phyloP scores from a whole-genome alignment of 345 rosid species.

The Gossypioides kirkii region DNA sequence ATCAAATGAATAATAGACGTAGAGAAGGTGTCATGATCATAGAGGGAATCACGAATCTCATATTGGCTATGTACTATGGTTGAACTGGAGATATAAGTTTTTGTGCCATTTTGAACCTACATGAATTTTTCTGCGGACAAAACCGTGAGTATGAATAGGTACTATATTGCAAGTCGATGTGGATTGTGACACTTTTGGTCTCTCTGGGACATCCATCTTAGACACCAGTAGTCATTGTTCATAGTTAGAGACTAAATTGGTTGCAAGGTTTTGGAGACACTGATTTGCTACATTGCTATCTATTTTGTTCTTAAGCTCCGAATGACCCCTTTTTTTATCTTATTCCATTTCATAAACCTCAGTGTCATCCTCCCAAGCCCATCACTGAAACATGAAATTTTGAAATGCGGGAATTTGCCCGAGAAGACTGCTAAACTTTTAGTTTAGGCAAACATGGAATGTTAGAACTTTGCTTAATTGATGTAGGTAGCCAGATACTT shows the following conservation, averaged over 20 bases:
- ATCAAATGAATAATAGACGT: no score
- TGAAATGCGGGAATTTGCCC: background rate
- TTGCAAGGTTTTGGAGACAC: background rate
- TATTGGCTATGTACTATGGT: background rate
- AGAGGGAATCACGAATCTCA: background rate
- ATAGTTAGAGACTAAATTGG: constrained; percentile 3
- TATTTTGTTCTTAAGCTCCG: background rate
- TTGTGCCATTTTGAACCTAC: background rate
- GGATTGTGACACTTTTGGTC: background rate
- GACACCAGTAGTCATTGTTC: background rate
- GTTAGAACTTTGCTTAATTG: background rate
- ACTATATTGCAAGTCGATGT: background rate
- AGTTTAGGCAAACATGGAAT: background rate
- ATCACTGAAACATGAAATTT: background rate
- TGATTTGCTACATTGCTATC: background rate
- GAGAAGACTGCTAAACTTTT: background rate
- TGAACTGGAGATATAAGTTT: background rate
- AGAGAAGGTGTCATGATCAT: background rate
- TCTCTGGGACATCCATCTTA: background rate
- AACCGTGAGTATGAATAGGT: background rate
- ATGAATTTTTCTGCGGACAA: background rate
- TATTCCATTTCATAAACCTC: background rate
- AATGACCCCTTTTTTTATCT: background rate
- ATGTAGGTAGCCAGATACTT: background rate
- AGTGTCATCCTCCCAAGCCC: background rate